phyloP scores from a whole-genome alignment of 352 stramenopile genomes.

The Bremia lactucae region DNA sequence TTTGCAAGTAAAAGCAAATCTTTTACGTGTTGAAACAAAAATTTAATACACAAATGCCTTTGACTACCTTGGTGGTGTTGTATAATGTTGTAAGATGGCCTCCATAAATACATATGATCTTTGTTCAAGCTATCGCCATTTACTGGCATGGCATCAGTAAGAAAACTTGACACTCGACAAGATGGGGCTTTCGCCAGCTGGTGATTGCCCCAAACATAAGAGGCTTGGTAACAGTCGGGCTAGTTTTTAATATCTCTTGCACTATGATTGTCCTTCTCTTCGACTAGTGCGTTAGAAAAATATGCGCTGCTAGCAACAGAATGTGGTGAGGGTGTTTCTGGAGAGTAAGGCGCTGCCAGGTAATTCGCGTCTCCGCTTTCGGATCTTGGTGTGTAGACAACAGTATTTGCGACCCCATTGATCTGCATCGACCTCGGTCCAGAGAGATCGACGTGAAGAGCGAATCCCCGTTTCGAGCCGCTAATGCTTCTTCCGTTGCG shows the following conservation, averaged over 20 bases:
- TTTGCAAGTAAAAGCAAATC: no score
- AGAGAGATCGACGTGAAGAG: conserved; percentile 46
- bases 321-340: conserved; percentile 30
- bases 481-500: conserved; percentile 20
- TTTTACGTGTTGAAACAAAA: conserved; percentile 21
- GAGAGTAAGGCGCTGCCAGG: conserved; percentile 36
- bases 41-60: no score
- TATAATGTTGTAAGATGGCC: conserved; percentile 5
- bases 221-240: no score
- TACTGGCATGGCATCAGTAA: no score
- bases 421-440: conserved; percentile 13
- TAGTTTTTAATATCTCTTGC: conserved; percentile 20
- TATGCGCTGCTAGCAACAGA: conserved; percentile 55
- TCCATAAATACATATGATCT: conserved; percentile 34
- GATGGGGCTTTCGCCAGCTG: no score
- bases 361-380: conserved; percentile 35
- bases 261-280: conserved; percentile 28
- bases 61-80: conserved; percentile 1
- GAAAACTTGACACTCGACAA: no score
- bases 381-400: conserved; percentile 26
- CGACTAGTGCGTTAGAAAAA: conserved; percentile 29
- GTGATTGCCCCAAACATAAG: no score
- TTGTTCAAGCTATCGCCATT: conserved; percentile 30
- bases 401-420: conserved; percentile 5
- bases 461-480: conserved; percentile 39